Conservation (phyloP, 768 basidiomycete species). For the Nidula microcarpa region DNA sequence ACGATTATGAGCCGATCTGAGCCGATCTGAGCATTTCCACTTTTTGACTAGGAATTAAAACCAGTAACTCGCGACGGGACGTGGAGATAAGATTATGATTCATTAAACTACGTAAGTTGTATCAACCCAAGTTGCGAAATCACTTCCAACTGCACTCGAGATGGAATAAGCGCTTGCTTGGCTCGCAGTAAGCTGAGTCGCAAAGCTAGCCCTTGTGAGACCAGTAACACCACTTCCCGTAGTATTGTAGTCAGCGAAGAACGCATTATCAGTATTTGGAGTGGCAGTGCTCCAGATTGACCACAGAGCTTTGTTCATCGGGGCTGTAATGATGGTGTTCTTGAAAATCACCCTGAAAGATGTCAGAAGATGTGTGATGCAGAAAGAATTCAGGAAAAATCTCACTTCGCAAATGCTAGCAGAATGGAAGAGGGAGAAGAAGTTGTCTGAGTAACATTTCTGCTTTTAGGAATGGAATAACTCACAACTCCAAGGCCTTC, state of each 20-base stretch:
- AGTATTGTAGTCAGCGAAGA: constrained; percentile 44
- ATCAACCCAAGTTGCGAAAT: constrained; percentile 45
- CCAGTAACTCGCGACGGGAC: no score
- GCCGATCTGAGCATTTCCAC: no score
- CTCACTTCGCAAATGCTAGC: constrained; percentile 40
- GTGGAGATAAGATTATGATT: no score
- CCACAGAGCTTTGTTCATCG: constrained; percentile 41
- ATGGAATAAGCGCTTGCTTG: constrained; percentile 38
- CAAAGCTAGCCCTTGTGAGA: constrained; percentile 32
- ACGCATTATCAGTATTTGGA: constrained; percentile 34
- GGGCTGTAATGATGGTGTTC: constrained; percentile 36
- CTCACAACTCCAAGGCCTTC: constrained; percentile 42
- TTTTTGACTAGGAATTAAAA: no score
- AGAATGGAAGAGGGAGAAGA: not conserved
- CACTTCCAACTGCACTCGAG: constrained; percentile 42
- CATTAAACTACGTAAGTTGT: constrained; percentile 27
- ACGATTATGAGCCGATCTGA: no score
- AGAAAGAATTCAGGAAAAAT: not conserved
- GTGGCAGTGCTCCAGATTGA: constrained; percentile 37
- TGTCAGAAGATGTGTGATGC: not conserved
- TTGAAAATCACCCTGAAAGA: constrained; percentile 42
- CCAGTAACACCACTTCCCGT: constrained; percentile 26
- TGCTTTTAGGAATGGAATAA: not conserved
- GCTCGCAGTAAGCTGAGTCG: constrained; percentile 28
- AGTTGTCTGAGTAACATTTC: not conserved